Conservation (phyloP, 768 basidiomycete genomes). For the Wakefieldia striispora region DNA sequence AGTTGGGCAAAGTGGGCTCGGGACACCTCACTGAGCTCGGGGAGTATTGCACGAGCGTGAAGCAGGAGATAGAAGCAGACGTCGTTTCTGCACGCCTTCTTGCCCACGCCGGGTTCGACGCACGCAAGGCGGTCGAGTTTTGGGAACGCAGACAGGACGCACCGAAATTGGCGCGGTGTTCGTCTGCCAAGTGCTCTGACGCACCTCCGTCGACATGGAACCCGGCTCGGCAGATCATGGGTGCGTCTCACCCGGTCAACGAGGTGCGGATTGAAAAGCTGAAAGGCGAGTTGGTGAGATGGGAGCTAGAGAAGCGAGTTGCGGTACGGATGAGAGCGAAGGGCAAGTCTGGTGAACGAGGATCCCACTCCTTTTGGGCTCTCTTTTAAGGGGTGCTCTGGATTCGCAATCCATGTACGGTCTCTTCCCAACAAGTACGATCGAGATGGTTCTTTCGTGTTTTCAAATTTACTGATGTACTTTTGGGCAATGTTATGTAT, state of each 20-base stretch:
- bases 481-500: neutral
- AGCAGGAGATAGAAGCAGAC: slow-evolving; percentile 92
- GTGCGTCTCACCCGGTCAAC: slow-evolving; percentile 45
- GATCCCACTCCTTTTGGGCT: slow-evolving; percentile 9
- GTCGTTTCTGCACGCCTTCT: slow-evolving; percentile 86
- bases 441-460: neutral
- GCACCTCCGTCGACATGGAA: slow-evolving; percentile 9
- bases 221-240: slow-evolving; percentile 32
- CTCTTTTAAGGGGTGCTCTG: slow-evolving; percentile 8
- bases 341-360: slow-evolving; percentile 19
- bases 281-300: slow-evolving; percentile 43
- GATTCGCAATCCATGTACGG: neutral
- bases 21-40: slow-evolving; percentile 71
- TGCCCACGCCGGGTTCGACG: slow-evolving; percentile 89
- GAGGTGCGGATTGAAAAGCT: slow-evolving; percentile 41
- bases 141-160: slow-evolving; percentile 63
- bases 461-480: slow-evolving; percentile 7
- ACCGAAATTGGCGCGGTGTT: slow-evolving; percentile 17
- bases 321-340: slow-evolving; percentile 19
- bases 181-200: slow-evolving; percentile 15
- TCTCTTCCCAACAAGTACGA: neutral
- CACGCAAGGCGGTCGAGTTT: slow-evolving; percentile 74
- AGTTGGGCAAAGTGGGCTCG: slow-evolving; percentile 73
- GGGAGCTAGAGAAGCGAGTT: slow-evolving; percentile 39
- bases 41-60: slow-evolving; percentile 73